Evolutionary conservation across 2,329 filamentous ascomycete species (phyloP), one percentile per base, ranked within the genome.

Genomic region (Remersonia thermophila): DNA sequence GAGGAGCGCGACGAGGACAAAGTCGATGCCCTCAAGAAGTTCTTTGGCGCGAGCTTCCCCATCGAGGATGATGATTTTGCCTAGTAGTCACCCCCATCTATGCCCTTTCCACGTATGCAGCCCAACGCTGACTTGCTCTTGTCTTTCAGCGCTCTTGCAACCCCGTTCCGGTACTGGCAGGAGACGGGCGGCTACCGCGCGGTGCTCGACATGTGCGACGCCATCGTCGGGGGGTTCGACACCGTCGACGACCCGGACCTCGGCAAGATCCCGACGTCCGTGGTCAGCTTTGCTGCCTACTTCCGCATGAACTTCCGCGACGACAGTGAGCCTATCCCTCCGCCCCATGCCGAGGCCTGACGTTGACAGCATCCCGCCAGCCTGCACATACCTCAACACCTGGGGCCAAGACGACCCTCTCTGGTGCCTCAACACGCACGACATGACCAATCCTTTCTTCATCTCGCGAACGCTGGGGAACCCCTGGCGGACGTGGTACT

Each of bases 401-500:
- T 43, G 46, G 42, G 46, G 46, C 35, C 46, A 46, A 17, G 33
- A 46, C 3, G 46, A 48, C 34, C 46, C 46, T 4, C 42, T 48
- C 11, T 48, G 46, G 46, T 48, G 46, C 34, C 39, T 48, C 31
- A 45, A 48, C 42, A 46, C 46, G 31, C 46, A 46, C 35, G 42
- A 48, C 37, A 33, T 33, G 3, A 32, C 39, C 15, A 46, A 48
- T 32, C 46, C 46, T 28, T 48, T 41, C 32, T 39, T 42, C 34
- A 37, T 40, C 18, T 42, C 46, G 9, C 39, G 41, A 18, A 48
- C 46, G 20, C 42, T 48, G 14, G 46, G 46, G 27, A 48, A 48
- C 42, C 46, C 44, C 1, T 48, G 46, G 46, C 40, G 46, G 12
- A 48, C 46, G 7, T 43, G 44, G 40, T 45, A 42, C 37, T 48